A percentile compares a stretch with the other conserved stretches of the same genome.
Conservation (phyloP, 192 early-diverging fungal genomes). For the Gonapodya sp. region DNA sequence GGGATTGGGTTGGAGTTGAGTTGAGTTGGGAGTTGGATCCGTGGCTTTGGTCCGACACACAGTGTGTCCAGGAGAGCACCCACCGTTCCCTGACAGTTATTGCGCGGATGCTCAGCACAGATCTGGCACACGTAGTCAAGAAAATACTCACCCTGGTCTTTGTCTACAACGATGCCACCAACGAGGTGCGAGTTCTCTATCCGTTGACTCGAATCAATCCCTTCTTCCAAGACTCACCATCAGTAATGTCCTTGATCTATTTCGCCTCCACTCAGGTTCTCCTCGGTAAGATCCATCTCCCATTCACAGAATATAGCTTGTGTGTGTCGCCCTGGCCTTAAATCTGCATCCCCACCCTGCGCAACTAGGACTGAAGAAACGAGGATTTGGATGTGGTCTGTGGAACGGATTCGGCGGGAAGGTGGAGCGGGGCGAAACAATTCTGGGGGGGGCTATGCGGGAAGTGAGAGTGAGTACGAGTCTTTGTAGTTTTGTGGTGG, state of each 20-base stretch:
- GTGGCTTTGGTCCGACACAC: no score
- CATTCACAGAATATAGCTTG: no score
- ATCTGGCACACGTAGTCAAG: conserved; percentile 12
- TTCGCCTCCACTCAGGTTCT: no score
- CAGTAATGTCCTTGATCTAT: no score
- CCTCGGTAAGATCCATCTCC: no score
- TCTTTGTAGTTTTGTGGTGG: no score
- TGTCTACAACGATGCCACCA: conserved; percentile 23
- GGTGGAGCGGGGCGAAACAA: conserved; percentile 55
- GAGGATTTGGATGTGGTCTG: conserved; percentile 59
- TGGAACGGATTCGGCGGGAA: conserved; percentile 63
- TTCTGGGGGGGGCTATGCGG: conserved; percentile 47
- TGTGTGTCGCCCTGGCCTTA: background rate
- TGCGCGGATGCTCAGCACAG: background rate
- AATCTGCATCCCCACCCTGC: conserved; percentile 21
- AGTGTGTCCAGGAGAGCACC: no score
- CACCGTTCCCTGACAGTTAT: no score
- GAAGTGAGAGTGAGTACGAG: conserved; percentile 37
- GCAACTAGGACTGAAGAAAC: conserved; percentile 70
- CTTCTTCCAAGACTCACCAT: background rate
- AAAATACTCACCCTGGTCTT: conserved; percentile 37
- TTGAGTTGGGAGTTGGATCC: no score
- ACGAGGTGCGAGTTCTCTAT: conserved; percentile 14
- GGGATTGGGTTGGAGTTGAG: no score
- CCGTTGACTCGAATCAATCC: no score